Percentiles rank a stretch among this genome's conserved stretches.
These are phyloP conservation scores for Climacium dendroides DNA, from an alignment of 225 moss, liverwort and hornwort genomes.

Conservation along the genomic window DNA sequence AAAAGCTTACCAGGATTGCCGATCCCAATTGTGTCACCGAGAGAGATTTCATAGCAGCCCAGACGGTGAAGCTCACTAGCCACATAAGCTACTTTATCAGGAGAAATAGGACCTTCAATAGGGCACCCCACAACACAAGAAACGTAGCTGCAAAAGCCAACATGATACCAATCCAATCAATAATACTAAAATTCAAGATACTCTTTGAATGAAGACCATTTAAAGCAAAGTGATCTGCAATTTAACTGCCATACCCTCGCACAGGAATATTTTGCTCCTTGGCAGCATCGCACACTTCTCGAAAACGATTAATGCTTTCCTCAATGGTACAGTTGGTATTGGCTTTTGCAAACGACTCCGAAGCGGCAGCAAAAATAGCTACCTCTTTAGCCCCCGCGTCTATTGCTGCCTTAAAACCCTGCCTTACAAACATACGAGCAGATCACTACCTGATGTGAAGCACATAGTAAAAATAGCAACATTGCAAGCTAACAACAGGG, in stretches of 20 bases:
- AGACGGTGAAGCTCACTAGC: constrained; percentile 64
- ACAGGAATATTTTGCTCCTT: constrained; percentile 59
- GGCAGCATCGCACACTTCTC: constrained; percentile 66
- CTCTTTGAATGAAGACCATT: background rate
- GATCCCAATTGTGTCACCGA: constrained; percentile 95
- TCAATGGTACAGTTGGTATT: constrained; percentile 87
- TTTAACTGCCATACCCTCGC: constrained; percentile 49
- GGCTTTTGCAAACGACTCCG: constrained; percentile 81
- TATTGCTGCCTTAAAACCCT: constrained; percentile 84
- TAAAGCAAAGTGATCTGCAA: background rate
- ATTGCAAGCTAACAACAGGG: background rate
- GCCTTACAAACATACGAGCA: background rate
- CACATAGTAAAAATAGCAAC: background rate
- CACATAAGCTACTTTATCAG: constrained; percentile 64
- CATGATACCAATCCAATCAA: background rate
- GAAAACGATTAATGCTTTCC: constrained; percentile 75
- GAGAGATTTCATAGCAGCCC: constrained; percentile 93
- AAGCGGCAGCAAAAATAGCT: constrained; percentile 89
- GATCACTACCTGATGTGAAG: background rate
- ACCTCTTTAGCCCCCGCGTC: constrained; percentile 84
- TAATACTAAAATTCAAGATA: background rate
- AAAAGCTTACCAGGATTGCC: constrained; percentile 69
- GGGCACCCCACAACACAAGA: constrained; percentile 94
- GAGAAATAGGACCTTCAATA: constrained; percentile 59
- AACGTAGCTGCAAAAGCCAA: constrained; percentile 56